Evolutionary conservation across 2,329 filamentous ascomycete species (phyloP).

Genomic region (Ceratocystiopsis sp.): DNA sequence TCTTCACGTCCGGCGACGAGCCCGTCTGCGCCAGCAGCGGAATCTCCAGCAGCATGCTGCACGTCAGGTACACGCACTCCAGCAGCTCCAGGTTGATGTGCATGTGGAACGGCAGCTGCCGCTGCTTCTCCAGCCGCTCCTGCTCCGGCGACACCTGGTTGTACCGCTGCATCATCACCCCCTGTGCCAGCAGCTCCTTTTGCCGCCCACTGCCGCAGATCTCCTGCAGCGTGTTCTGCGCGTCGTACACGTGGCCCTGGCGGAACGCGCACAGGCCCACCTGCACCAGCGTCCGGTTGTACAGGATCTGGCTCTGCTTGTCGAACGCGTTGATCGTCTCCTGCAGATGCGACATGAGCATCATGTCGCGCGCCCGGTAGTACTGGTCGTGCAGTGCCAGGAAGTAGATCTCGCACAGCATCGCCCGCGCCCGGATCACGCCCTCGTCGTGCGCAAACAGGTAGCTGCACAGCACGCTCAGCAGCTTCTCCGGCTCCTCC

Average conservation of each 20-base stretch:
- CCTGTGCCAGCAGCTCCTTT: slow-evolving; percentile 94
- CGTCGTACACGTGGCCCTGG: slow-evolving; percentile 89
- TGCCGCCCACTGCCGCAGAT: slow-evolving; percentile 95
- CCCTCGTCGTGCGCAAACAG: slow-evolving; percentile 89
- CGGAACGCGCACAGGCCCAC: slow-evolving; percentile 97
- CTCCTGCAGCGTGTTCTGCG: slow-evolving; percentile 92
- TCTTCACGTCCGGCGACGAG: slow-evolving; percentile 91
- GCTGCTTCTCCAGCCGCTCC: slow-evolving; percentile 90
- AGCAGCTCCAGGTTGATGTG: slow-evolving; percentile 98
- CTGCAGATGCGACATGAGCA: slow-evolving; percentile 98
- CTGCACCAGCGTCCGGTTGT: slow-evolving; percentile 95
- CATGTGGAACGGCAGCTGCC: slow-evolving; percentile 98
- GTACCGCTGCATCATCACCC: slow-evolving; percentile 95
- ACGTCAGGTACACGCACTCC: slow-evolving; percentile 96
- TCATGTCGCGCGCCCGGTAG: slow-evolving; percentile 95
- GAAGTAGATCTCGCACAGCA: slow-evolving; percentile 99
- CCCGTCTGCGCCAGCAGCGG: slow-evolving; percentile 92
- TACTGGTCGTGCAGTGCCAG: slow-evolving; percentile 93
- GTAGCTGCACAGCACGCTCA: slow-evolving; percentile 83
- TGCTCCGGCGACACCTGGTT: slow-evolving; percentile 94
- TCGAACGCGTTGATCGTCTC: slow-evolving; percentile 96
- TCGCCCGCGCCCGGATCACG: slow-evolving; percentile 87
- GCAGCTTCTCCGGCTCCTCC: slow-evolving; percentile 54
- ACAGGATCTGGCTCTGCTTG: slow-evolving; percentile 91
- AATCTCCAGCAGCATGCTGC: slow-evolving; percentile 98